phyloP scores from a whole-genome alignment of 1,284 basidiomycete genomes.

The Cryptococcus sp. region DNA sequence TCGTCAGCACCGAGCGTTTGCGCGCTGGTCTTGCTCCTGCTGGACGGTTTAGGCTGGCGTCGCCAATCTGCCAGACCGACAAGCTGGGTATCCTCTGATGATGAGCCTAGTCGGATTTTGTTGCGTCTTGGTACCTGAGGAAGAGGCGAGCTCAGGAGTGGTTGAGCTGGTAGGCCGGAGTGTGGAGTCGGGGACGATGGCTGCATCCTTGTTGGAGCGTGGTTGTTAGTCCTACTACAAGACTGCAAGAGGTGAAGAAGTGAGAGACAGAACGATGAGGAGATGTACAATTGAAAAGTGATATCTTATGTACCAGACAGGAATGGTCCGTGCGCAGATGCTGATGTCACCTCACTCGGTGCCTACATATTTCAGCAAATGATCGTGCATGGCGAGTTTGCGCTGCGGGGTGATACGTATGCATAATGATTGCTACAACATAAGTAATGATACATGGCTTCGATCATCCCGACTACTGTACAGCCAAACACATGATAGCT shows the following conservation, averaged over 20 bases:
- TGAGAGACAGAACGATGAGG: not conserved
- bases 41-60: constrained; percentile 10
- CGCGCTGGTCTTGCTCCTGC: too few relatives aligned
- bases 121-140: constrained; percentile 1
- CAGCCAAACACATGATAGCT: not conserved
- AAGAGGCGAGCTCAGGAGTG: constrained; percentile 15
- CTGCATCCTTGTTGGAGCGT: not conserved
- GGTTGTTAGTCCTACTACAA: not conserved
- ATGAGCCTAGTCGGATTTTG: constrained; percentile 2
- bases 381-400: too few relatives aligned
- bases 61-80: constrained; percentile 21
- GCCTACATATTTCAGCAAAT: too few relatives aligned
- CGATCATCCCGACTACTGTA: not conserved
- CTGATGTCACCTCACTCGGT: too few relatives aligned
- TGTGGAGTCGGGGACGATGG: constrained; percentile 13
- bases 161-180: not conserved
- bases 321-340: not conserved
- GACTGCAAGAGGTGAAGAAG: not conserved
- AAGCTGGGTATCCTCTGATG: constrained; percentile 6
- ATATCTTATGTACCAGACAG: too few relatives aligned
- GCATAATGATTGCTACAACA: too few relatives aligned
- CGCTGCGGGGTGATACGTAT: too few relatives aligned
- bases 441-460: not conserved
- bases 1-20: too few relatives aligned
- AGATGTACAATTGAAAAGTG: not conserved